Percentiles rank a stretch among this genome's conserved stretches.
Evolutionary conservation across 2,329 filamentous ascomycete species (phyloP).

Genomic region (Harringtonia aguacate): DNA sequence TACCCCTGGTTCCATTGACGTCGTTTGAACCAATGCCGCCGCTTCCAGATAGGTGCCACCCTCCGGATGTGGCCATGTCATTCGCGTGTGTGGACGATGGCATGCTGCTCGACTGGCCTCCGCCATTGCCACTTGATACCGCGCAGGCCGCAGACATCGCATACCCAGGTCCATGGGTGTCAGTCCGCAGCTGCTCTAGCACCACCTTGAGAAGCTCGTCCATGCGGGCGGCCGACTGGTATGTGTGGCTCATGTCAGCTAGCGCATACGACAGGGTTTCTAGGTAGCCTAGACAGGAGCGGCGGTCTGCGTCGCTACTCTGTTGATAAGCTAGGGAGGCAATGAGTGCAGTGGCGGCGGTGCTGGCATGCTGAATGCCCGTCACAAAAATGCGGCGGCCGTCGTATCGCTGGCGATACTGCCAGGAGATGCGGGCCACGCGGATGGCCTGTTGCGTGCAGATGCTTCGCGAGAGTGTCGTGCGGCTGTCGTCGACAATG

Average conservation of each 20-base stretch:
- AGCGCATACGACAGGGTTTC: conserved; percentile 41
- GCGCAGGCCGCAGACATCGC: neutral
- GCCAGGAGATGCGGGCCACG: conserved; percentile 42
- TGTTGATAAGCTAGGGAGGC: conserved; percentile 30
- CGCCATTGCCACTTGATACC: too few relatives aligned
- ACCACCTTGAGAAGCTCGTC: conserved; percentile 40
- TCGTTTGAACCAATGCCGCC: too few relatives aligned
- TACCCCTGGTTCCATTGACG: too few relatives aligned
- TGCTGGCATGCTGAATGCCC: conserved; percentile 42
- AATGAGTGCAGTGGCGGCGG: conserved; percentile 41
- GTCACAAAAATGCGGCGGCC: conserved; percentile 38
- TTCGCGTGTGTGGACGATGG: neutral
- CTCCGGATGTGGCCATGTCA: too few relatives aligned
- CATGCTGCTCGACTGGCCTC: conserved; percentile 2
- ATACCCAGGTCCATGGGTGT: neutral
- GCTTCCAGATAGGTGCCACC: too few relatives aligned
- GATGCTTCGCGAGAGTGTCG: conserved; percentile 36
- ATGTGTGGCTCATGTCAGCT: conserved; percentile 40
- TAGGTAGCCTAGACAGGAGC: conserved; percentile 33
- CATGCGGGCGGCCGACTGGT: conserved; percentile 43
- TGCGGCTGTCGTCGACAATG: conserved; percentile 29
- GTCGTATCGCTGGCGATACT: conserved; percentile 40
- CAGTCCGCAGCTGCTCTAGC: conserved; percentile 31
- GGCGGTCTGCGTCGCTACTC: conserved; percentile 23
- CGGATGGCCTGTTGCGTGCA: conserved; percentile 44